Evolutionary conservation across 1,284 basidiomycete genomes (phyloP), one percentile per base, ranked within the genome.

Genomic region (Violaceomyces palustris): DNA sequence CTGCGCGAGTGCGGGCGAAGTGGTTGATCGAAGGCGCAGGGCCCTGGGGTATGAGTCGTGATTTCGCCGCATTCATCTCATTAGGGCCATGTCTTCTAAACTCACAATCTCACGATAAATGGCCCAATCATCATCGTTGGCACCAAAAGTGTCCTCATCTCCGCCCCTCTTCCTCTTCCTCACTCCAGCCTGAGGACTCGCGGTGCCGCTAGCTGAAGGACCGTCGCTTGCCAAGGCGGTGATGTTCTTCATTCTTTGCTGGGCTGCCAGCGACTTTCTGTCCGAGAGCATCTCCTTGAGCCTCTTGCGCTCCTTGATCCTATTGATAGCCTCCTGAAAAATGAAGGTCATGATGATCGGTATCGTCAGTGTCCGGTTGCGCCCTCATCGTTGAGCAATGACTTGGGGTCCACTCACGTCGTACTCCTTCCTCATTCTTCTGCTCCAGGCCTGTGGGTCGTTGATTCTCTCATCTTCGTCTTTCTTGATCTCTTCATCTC

Each of bases 81-180:
- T 11, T n/a, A n/a, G n/a, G n/a, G n/a, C n/a, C n/a, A n/a, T n/a
- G n/a, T n/a, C n/a, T 89, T n/a, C n/a, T n/a, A n/a, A n/a, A n/a
- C n/a, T n/a, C n/a, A n/a, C n/a, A 47, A 99, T 93, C 76, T 96
- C 92, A 46, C 93, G 87, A 72, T 98, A 98, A 39, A 98, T 91
- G 0, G 85, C 85, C 93, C 94, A 98, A 73, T 98, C 93, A 14
- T 86, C 88, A 68, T 98, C 93, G 61, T 97, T 86, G 23, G 85
- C 86, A 1, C 94, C 92, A 67, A 98, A 99, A 72, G 80, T 86
- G 64, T 98, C 94, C 77, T 97, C 91, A 24, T 57, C 56, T n/a
- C 60, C 61, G 10, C 64, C 64, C 18, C 64, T 58, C 39, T 67
- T 67, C 18, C 64, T 50, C 21, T 64, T 61, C 4, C 58, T 19